Evolutionary conservation across 768 basidiomycete genomes (phyloP), one percentile per base, ranked within the genome.

Genomic region (Psilocybe cubensis): DNA sequence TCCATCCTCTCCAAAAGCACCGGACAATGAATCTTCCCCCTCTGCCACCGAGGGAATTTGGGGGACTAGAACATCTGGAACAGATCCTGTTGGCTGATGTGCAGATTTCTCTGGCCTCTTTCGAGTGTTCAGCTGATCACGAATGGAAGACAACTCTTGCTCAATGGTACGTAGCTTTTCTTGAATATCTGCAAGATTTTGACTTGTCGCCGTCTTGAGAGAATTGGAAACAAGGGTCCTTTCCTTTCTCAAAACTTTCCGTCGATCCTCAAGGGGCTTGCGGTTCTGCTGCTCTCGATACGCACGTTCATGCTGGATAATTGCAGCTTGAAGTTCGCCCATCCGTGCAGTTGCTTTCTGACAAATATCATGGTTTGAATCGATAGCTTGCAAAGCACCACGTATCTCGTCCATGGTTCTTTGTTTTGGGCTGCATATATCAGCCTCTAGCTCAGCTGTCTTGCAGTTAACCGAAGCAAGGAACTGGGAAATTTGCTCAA

Each of bases 321-420:
- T 43, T 45, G 43, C 12, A 1, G 21, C 23, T 35, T 31, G 28
- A 21, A 54, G 28, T 23, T 45, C 53, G 10, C 35, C 11, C 4
- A 54, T 25, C 8, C 38, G 29, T 2, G 10, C 20, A 29, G 17
- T 29, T n/a, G 14, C 33, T 7, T 11, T 14, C 2, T 46, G 4
- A 29, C 42, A 3, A 18, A 31, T 6, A 6, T 9, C 12, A 43
- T 43, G 21, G 6, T 25, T 29, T n/a, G n/a, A 11, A 44, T 54
- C 53, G 24, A 54, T 54, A 9, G 8, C 6, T 1, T 1, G 1
- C 8, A 54, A 11, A 3, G 14, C 8, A 3, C 8, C 17, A 3
- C 53, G 42, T 28, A 54, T 54, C 11, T 54, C 43, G 3, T 11
- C 27, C 53, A 54, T 54, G 4, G 53, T 54, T 7, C 53, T 27